Evolutionary conservation across 371 early-diverging fungal species (phyloP).

Genomic region (Chytridium lagenaria): DNA sequence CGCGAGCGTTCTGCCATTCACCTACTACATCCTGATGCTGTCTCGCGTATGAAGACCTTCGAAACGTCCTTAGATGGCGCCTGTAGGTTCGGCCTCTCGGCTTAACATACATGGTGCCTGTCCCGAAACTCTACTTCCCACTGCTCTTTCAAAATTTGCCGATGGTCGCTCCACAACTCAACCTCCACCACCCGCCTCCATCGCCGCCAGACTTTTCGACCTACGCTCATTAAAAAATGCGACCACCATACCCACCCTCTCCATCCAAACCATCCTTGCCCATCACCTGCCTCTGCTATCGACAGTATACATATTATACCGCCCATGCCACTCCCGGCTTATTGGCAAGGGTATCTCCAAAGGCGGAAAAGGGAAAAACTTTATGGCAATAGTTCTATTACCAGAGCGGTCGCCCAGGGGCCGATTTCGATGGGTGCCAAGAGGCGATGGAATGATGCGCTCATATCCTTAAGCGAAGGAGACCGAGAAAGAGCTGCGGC

Average conservation of each 20-base stretch:
- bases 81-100: background rate
- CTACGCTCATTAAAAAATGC: background rate
- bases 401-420: too few relatives aligned
- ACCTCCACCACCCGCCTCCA: background rate
- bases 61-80: slow-evolving; percentile 13
- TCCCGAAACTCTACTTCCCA: background rate
- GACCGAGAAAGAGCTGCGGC: background rate
- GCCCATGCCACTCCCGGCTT: slow-evolving; percentile 7
- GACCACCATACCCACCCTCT: slow-evolving; percentile 14
- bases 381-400: too few relatives aligned
- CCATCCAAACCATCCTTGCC: slow-evolving; percentile 10
- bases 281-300: slow-evolving; percentile 5
- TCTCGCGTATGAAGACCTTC: slow-evolving; percentile 10
- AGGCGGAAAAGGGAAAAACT: background rate
- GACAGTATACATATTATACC: slow-evolving; percentile 7
- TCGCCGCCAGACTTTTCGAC: background rate
- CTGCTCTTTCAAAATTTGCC: background rate
- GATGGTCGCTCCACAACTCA: background rate
- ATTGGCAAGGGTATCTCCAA: background rate
- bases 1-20: slow-evolving; percentile 5
- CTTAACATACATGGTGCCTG: background rate
- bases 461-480: background rate
- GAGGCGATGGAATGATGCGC: too few relatives aligned
- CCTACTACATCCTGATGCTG: slow-evolving; percentile 12
- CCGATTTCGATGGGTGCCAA: too few relatives aligned